These are phyloP conservation scores for Solanum gracilifrons DNA, from an alignment of 257 asterid species.

Conservation along the genomic window DNA sequence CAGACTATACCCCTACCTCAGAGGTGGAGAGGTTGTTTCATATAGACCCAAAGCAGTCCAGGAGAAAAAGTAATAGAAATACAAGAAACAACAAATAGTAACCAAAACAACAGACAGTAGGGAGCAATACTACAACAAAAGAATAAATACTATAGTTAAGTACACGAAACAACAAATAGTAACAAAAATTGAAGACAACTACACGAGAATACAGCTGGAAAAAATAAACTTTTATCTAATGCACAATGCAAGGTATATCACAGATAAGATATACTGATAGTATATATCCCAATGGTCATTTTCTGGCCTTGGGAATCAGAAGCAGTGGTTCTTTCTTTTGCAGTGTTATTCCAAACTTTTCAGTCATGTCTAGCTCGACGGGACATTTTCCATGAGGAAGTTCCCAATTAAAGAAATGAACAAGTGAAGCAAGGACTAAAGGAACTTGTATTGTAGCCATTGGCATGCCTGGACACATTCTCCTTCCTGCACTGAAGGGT, in stretches of 20 bases:
- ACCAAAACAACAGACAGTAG: no score
- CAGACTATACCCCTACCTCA: no score
- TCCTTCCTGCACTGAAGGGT: slow-evolving; percentile 42
- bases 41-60: no score
- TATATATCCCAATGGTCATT: background rate
- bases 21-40: no score
- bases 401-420: slow-evolving; percentile 24
- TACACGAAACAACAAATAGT: no score
- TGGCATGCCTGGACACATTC: slow-evolving; percentile 38
- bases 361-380: slow-evolving; percentile 3
- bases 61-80: no score
- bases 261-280: background rate
- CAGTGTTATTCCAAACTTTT: slow-evolving; percentile 11
- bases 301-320: slow-evolving; percentile 23
- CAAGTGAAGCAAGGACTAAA: slow-evolving; percentile 14
- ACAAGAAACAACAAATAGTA: no score
- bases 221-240: background rate
- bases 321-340: slow-evolving; percentile 14
- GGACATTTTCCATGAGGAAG: slow-evolving; percentile 1
- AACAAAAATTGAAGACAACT: no score
- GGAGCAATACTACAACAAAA: no score
- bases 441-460: slow-evolving; percentile 26
- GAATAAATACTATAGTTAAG: no score
- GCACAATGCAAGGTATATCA: background rate
- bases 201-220: background rate